Evolutionary conservation across 2,329 filamentous ascomycete species (phyloP).

Genomic region (Plectosphaerella cucumerina): DNA sequence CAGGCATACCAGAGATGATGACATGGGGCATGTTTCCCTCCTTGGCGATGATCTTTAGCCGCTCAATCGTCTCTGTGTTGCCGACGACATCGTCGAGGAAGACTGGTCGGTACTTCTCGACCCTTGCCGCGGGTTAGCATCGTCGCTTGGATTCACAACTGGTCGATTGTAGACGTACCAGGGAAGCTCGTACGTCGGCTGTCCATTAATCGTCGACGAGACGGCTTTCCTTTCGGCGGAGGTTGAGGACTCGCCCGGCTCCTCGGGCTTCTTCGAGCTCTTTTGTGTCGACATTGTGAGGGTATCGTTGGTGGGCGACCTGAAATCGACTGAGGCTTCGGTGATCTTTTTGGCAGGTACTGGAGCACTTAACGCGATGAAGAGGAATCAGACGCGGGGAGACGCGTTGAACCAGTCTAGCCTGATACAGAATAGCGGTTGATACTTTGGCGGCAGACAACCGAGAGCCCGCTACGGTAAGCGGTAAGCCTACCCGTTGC

Average conservation of each 20-base stretch:
- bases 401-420: slow-evolving; percentile 6
- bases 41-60: slow-evolving; percentile 95
- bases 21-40: slow-evolving; percentile 99
- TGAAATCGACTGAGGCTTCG: neutral
- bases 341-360: neutral
- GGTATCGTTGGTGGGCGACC: neutral
- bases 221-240: slow-evolving; percentile 54
- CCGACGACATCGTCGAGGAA: slow-evolving; percentile 96
- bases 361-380: slow-evolving; percentile 13
- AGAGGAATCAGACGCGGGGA: slow-evolving; percentile 1
- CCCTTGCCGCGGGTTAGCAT: slow-evolving; percentile 52
- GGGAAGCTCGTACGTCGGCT: slow-evolving; percentile 68
- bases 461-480: no score
- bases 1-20: slow-evolving; percentile 99
- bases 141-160: neutral
- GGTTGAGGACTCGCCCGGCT: slow-evolving; percentile 57
- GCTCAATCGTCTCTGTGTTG: slow-evolving; percentile 96
- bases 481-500: no score
- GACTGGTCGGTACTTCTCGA: slow-evolving; percentile 94
- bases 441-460: no score
- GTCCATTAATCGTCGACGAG: slow-evolving; percentile 44
- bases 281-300: slow-evolving; percentile 25
- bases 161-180: slow-evolving; percentile 48
- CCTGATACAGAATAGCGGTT: neutral
- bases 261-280: slow-evolving; percentile 45